A percentile compares a stretch with the other conserved stretches of the same genome.
phyloP scores from a whole-genome alignment of 208 protist species.

The Porcisia hertigi region DNA sequence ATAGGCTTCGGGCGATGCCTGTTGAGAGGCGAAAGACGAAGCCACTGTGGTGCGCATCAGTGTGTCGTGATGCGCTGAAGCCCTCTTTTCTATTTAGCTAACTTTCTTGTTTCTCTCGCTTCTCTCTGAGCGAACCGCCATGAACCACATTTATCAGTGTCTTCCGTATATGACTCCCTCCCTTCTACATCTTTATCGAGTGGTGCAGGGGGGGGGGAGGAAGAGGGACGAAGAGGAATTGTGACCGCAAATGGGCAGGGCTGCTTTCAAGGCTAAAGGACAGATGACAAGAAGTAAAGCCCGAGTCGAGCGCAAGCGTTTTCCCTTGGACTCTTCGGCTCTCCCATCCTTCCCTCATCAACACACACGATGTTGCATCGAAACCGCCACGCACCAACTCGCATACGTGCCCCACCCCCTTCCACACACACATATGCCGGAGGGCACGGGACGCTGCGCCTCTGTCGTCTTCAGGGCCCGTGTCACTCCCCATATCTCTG shows the following conservation, averaged over 20 bases:
- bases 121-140: not conserved
- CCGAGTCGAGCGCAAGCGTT: not conserved
- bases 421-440: not conserved
- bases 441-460: not conserved
- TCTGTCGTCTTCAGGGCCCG: not conserved
- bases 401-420: not conserved
- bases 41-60: not conserved
- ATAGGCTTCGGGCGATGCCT: not conserved
- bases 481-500: not conserved
- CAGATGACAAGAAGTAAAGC: not conserved
- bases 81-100: not conserved
- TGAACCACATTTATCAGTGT: too few relatives aligned
- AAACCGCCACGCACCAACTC: not conserved
- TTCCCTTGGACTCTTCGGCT: not conserved
- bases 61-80: not conserved
- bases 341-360: not conserved
- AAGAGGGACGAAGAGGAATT: too few relatives aligned
- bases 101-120: not conserved
- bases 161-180: not conserved
- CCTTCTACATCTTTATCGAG: not conserved
- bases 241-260: not conserved
- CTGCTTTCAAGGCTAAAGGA: not conserved
- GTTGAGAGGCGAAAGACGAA: not conserved
- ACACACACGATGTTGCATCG: not conserved
- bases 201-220: not conserved